These are phyloP conservation scores for Endotrypanum monterogeii DNA, from an alignment of 208 protist genomes.

Conservation along the genomic window DNA sequence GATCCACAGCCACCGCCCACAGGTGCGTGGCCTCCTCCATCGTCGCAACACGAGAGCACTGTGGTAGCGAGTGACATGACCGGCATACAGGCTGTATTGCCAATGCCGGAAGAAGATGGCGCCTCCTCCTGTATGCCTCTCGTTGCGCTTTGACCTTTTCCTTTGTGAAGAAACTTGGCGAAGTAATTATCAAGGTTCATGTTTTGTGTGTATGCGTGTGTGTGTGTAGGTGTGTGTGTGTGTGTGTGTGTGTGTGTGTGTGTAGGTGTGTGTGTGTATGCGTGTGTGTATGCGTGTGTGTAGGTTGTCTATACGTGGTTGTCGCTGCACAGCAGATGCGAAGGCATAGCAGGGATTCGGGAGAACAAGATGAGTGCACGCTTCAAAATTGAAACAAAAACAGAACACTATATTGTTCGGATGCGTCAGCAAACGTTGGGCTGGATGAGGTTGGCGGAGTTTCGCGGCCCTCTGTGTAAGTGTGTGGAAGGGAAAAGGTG, in stretches of 20 bases:
- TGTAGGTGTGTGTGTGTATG: not conserved
- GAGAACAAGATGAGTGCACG: no score
- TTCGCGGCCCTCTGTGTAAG: no score
- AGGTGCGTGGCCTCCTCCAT: not conserved
- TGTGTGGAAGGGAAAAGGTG: not conserved
- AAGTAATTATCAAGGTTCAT: conserved; percentile 75
- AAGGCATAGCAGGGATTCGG: no score
- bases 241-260: conserved; percentile 4
- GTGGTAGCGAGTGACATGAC: not conserved
- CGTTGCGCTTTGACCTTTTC: not conserved
- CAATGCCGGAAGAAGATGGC: not conserved
- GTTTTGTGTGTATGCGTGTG: not conserved
- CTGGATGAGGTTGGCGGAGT: no score
- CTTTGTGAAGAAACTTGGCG: conserved; percentile 40
- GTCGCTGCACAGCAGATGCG: no score
- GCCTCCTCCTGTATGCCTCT: not conserved
- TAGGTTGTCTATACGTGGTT: not conserved
- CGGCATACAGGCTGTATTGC: not conserved
- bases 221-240: conserved; percentile 13
- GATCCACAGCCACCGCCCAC: not conserved
- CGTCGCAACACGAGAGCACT: not conserved
- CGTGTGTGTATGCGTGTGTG: no score
- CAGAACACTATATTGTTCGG: no score
- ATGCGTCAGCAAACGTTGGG: no score
- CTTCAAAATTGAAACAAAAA: no score